Evolutionary conservation across 495 filamentous ascomycete genomes (phyloP), one percentile per base, ranked within the genome.

Genomic region (Endocarpon pusillum): DNA sequence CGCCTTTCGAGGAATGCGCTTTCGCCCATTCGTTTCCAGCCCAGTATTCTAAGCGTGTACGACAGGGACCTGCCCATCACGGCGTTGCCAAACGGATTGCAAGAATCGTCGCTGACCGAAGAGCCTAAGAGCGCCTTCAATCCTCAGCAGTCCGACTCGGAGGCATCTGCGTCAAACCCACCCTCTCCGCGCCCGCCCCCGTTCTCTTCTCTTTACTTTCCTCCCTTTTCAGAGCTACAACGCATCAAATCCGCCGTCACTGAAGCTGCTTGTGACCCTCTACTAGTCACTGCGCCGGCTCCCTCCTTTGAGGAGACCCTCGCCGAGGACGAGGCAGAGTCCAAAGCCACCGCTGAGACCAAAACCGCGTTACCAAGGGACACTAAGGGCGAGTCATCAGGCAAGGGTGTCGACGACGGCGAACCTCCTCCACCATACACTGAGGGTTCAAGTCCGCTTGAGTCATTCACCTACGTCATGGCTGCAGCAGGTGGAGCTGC

Each of bases 391-490:
- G 75, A 80, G 37, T 64, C 68, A 7, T 60, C 65, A 21, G 69
- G 65, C 33, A 78, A 78, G 49, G 70, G 67, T 41, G 61, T 80
- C 43, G 84, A 93, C 58, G 80, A 92, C 50, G 67, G 69, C 52
- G 85, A 93, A 58, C 89, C 89, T 15, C 89, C 89, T 40, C 89
- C 89, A 31, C 89, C 89, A 24, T 97, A 97, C 53, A 83, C 81
- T 38, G 89, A 96, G 71, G 83, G 85, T 42, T 75, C 67, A 37
- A 94, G 82, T 57, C 91, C 91, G 33, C 73, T 97, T 54, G 72
- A 78, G 30, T 84, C 80, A 29, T 97, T 97, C 49, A 78, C 81
- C 46, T 97, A 94, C 73, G 75, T 91, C 45, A 96, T 96, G 91
- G 84, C 86, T 57, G 78, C 84, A 50, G 84, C 86, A 56, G 86